Evolutionary conservation across 192 early-diverging fungal genomes (phyloP).

Genomic region (Geosiphon pyriformis): DNA sequence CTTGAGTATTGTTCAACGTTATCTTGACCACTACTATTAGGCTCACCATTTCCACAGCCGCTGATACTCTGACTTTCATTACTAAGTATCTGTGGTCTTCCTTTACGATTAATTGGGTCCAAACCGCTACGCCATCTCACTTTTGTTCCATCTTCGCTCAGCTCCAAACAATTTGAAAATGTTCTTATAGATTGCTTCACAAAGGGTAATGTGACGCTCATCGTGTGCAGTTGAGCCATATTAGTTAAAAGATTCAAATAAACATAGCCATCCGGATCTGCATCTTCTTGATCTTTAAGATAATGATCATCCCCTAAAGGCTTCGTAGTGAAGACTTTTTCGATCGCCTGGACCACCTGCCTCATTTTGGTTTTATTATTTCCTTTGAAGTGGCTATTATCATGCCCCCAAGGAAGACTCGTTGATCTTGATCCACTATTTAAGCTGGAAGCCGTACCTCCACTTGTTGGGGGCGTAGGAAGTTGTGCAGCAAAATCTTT

Average conservation of each 20-base stretch:
- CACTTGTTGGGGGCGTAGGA: slow-evolving; percentile 1
- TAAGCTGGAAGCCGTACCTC: neutral
- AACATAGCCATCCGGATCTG: slow-evolving; percentile 5
- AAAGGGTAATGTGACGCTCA: slow-evolving; percentile 12
- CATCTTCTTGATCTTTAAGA: slow-evolving; percentile 14
- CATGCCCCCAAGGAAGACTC: neutral
- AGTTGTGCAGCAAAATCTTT: slow-evolving; percentile 21
- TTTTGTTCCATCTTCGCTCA: slow-evolving; percentile 12
- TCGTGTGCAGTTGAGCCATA: slow-evolving; percentile 12
- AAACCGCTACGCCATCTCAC: slow-evolving; percentile 5
- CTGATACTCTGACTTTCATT: neutral
- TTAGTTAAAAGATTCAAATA: slow-evolving; percentile 9
- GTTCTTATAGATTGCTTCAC: slow-evolving; percentile 4
- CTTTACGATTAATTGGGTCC: neutral
- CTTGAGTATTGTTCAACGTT: neutral
- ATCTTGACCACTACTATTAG: no score
- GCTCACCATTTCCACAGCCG: neutral
- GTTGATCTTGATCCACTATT: neutral
- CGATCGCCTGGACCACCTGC: neutral
- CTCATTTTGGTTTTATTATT: slow-evolving; percentile 16
- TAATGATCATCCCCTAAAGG: slow-evolving; percentile 5
- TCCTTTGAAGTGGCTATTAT: neutral
- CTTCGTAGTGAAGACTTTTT: slow-evolving; percentile 7
- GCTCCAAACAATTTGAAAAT: slow-evolving; percentile 15
- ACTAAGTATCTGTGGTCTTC: neutral